phyloP scores from a whole-genome alignment of 345 rosid species.

The Euphorbia peplus region DNA sequence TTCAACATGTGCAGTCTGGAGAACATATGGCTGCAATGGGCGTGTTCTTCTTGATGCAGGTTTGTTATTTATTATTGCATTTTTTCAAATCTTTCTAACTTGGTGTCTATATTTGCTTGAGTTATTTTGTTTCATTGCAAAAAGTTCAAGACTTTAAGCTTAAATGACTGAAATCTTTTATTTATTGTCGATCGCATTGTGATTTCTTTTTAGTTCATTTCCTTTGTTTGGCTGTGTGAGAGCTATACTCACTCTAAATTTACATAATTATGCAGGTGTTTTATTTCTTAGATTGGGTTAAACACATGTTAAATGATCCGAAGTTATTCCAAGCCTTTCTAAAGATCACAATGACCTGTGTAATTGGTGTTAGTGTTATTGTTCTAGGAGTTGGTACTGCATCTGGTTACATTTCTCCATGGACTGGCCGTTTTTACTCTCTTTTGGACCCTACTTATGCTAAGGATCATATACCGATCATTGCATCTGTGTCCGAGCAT shows the following conservation, averaged over 20 bases:
- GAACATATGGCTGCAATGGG: conserved; percentile 99
- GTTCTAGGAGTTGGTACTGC: conserved; percentile 89
- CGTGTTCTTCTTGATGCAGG: conserved; percentile 96
- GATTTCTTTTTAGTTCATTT: neutral
- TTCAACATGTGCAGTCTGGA: conserved; percentile 98
- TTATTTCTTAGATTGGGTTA: conserved; percentile 94
- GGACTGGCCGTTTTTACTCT: conserved; percentile 98
- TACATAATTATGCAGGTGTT: conserved; percentile 55
- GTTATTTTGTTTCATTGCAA: neutral
- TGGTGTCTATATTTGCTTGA: neutral
- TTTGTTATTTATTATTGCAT: conserved; percentile 12
- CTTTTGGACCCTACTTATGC: conserved; percentile 97
- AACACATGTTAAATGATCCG: conserved; percentile 71
- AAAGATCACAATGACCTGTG: conserved; percentile 73
- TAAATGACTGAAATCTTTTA: neutral
- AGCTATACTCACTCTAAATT: neutral
- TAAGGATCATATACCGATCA: conserved; percentile 95
- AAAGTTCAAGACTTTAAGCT: neutral
- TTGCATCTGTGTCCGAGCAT: conserved; percentile 99
- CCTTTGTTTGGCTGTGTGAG: neutral
- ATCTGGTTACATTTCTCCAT: conserved; percentile 97
- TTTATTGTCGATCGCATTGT: neutral
- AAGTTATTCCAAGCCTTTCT: conserved; percentile 85
- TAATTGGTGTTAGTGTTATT: conserved; percentile 63
- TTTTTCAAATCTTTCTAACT: no score